Conservation (phyloP, 768 basidiomycete species). For the Leccinum arenicola region DNA sequence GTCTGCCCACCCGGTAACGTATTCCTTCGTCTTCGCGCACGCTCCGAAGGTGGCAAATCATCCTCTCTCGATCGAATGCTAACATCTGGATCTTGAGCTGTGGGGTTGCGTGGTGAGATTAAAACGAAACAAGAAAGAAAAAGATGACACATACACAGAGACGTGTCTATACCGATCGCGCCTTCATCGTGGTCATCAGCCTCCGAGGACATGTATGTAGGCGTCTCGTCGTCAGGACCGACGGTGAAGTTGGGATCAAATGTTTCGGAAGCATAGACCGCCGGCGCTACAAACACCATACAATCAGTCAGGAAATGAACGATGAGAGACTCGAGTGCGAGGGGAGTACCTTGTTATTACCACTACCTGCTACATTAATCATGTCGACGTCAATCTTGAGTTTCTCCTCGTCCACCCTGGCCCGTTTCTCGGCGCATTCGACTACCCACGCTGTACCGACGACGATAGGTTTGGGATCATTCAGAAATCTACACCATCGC, state of each 20-base stretch:
- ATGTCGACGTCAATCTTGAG: constrained; percentile 63
- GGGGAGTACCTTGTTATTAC: constrained; percentile 55
- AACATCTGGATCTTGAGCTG: constrained; percentile 25
- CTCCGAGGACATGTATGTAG: constrained; percentile 23
- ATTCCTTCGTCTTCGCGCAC: constrained; percentile 50
- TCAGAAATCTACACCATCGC: constrained; percentile 43
- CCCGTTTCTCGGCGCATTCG: constrained; percentile 71
- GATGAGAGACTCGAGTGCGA: neutral
- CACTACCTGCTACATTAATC: constrained; percentile 48
- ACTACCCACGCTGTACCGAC: constrained; percentile 91
- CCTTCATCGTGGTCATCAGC: constrained; percentile 31
- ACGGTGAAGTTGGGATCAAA: constrained; percentile 38
- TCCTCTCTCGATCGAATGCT: constrained; percentile 41
- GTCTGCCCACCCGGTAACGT: constrained; percentile 33
- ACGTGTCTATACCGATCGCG: constrained; percentile 22
- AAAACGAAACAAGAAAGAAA: constrained; percentile 4
- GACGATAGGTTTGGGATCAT: constrained; percentile 67
- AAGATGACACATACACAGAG: constrained; percentile 12
- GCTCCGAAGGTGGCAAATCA: constrained; percentile 65
- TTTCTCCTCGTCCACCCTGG: constrained; percentile 58
- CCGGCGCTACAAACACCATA: constrained; percentile 48
- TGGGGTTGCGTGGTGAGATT: constrained; percentile 4
- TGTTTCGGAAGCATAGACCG: constrained; percentile 71
- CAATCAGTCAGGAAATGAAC: neutral
- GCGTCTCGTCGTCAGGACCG: constrained; percentile 7